Evolutionary conservation across 2,329 filamentous ascomycete species (phyloP).

Genomic region (Tolypocladium nubicola): DNA sequence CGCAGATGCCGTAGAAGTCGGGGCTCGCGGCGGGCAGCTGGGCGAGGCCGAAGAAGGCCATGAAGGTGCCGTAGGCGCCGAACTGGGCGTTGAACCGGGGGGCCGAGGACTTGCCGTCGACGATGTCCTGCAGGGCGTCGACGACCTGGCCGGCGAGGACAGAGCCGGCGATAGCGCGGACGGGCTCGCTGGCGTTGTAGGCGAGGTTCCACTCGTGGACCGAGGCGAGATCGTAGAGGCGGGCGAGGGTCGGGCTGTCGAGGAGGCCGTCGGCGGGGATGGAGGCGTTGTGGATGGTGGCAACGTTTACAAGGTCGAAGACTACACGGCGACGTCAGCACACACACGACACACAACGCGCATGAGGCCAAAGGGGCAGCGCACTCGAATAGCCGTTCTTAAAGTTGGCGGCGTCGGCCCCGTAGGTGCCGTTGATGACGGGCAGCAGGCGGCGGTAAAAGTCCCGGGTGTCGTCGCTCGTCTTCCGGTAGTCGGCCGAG

Average conservation of each 20-base stretch:
- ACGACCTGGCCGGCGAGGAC: conserved; percentile 47
- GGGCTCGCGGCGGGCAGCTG: conserved; percentile 37
- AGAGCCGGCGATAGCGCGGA: conserved; percentile 46
- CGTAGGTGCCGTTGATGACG: conserved; percentile 43
- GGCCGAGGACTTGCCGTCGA: conserved; percentile 24
- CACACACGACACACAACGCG: neutral
- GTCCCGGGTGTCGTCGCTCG: conserved; percentile 40
- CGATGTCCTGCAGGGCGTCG: conserved; percentile 39
- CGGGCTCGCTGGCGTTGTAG: conserved; percentile 64
- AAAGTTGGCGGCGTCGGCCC: conserved; percentile 34
- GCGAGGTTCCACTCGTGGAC: conserved; percentile 73
- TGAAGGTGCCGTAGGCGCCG: conserved; percentile 51
- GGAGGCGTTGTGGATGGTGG: conserved; percentile 46
- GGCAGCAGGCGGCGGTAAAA: conserved; percentile 48
- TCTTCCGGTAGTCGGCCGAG: conserved; percentile 33
- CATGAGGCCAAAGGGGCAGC: conserved; percentile 14
- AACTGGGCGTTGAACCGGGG: conserved; percentile 43
- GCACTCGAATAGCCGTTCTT: conserved; percentile 52
- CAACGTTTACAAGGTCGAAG: conserved; percentile 51
- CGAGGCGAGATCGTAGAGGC: conserved; percentile 66
- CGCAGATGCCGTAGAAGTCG: conserved; percentile 67
- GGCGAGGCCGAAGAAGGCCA: conserved; percentile 52
- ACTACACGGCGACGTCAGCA: conserved; percentile 21
- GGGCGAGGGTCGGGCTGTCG: conserved; percentile 44
- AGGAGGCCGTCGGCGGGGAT: conserved; percentile 52